Percentiles rank a stretch among this genome's conserved stretches.
phyloP scores from a whole-genome alignment of 352 stramenopile species.

The Phytopythium oedochilum region DNA sequence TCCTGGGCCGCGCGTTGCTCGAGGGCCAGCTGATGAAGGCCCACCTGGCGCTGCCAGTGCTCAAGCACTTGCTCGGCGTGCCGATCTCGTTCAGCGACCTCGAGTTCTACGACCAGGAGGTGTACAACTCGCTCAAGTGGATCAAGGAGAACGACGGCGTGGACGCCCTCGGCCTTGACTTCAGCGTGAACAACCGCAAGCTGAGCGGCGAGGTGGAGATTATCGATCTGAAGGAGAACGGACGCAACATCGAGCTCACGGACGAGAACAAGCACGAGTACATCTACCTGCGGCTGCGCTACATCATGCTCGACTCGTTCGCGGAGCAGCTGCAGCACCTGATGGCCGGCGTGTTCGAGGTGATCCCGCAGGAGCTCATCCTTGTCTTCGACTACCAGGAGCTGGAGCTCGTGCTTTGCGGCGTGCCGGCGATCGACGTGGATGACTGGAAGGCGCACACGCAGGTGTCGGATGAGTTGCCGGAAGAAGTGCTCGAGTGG shows the following conservation, averaged over 20 bases:
- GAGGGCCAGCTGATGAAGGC: conserved; percentile 93
- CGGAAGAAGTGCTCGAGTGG: conserved; percentile 66
- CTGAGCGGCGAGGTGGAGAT: conserved; percentile 70
- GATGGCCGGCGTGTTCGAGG: conserved; percentile 94
- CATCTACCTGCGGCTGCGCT: conserved; percentile 92
- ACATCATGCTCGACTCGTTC: conserved; percentile 95
- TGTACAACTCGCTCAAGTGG: conserved; percentile 80
- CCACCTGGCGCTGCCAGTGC: conserved; percentile 77
- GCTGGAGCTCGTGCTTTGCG: conserved; percentile 76
- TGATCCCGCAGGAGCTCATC: conserved; percentile 90
- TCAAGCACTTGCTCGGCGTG: conserved; percentile 81
- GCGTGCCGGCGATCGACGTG: conserved; percentile 75
- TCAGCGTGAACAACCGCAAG: conserved; percentile 79
- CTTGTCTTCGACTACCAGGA: conserved; percentile 84
- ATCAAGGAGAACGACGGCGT: conserved; percentile 83
- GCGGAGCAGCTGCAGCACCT: conserved; percentile 91
- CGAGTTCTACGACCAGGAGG: conserved; percentile 86
- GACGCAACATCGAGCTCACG: conserved; percentile 84
- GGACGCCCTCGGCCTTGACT: conserved; percentile 73
- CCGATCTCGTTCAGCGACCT: conserved; percentile 88
- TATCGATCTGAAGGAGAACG: conserved; percentile 81
- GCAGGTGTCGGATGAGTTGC: conserved; percentile 85
- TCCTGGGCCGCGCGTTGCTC: conserved; percentile 95
- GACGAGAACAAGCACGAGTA: conserved; percentile 98
- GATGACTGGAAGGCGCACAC: conserved; percentile 82